Base-by-base conservation (phyloP, 352 stramenopile species). In the Hyaloperonospora arabidopsidis region DNA sequence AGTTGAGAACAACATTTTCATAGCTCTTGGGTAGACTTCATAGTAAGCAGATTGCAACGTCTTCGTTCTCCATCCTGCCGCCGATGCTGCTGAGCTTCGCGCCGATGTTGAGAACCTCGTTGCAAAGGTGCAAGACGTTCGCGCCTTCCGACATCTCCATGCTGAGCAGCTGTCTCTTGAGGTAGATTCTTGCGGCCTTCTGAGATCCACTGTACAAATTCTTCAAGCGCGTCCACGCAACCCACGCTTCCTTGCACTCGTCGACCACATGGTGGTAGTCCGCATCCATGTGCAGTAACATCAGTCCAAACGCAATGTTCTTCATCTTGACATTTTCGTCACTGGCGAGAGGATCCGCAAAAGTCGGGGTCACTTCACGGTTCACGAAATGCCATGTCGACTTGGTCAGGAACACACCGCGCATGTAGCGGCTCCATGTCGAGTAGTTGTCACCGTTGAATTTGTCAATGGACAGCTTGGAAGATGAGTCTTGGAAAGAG, bases 221-320 rank as follows among this genome's bases (percentile, higher is more conserved):
- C 10, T 48, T 28, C 44, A 63, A 22, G n/a, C 45, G 49, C 17
- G 23, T 15, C 46, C 60, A 68, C 45, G 50, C 55, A 13, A 61
- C 44, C 61, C 55, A 64, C 2, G 49, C 49, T 60, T 60, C 45
- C 39, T 64, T 49, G 22, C 54, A 64, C 19, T 68, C 40, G 28
- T 60, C 50, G 22, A 68, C 34, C n/a, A 64, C 49, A 50, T 56
- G 46, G 35, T 61, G 56, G 25, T 64, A 61, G 39, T 62, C 34
- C 2, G 53, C 53, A 3, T 67, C 46, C 19, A 70, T 32, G 8
- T 32, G 25, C 8, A 32, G 8, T 8, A 70, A 18, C 57, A 65
- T 63, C 51, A 70, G 15, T 18, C 58, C 45, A 34, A 67, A 61
- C 23, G 49, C 63, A 21, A 71, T 49, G 44, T 61, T 71, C 45